Evolutionary conservation across 805 yeast genomes (phyloP), one percentile per base, ranked within the genome.

Genomic region (Wickerhamomyces alni): DNA sequence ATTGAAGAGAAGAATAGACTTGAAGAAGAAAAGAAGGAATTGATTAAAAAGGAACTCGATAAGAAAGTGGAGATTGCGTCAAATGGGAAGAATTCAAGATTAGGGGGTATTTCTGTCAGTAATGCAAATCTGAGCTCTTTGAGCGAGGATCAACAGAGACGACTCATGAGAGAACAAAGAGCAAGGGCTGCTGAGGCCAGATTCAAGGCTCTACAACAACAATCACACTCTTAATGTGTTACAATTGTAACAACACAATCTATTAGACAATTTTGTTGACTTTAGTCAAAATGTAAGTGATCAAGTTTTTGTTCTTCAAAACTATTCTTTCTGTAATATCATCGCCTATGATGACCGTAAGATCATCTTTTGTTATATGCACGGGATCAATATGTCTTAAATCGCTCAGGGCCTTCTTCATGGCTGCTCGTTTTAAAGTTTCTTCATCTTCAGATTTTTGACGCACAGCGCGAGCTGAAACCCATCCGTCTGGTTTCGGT

Each of bases 121-220:
- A 70, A 63, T 46, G 63, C 66, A 17, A 77, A 77, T 34, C 51
- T 80, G 39, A 70, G 74, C 33, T 80, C 88, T 0, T 66, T 91
- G 39, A 72, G 78, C 8, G 87, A 80, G 1, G 87, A 79, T 19
- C 96, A 89, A 47, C 73, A 77, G 52, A 70, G 72, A 72, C 74
- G 80, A 52, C 63, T 93, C 17, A 88, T 89, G 84, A 75, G 99
- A 44, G 99, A 93, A 53, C 89, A 89, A 54, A 70, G 98, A 39
- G 97, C 97, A 1, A 73, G 98, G 40, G 99, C 99, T 0, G 97
- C 95, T 0, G 98, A 93, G 58, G 95, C 91, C 0, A 70, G 99
- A 50, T 51, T 86, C 52, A 70, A 39, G 61, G 52, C 42, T 46
- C 36, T 49, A 29, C 58, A 43, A 50, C 31, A 44, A 27, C 39